Evolutionary conservation across 768 basidiomycete species (phyloP).

Genomic region (Clitopilus passeckerianus): DNA sequence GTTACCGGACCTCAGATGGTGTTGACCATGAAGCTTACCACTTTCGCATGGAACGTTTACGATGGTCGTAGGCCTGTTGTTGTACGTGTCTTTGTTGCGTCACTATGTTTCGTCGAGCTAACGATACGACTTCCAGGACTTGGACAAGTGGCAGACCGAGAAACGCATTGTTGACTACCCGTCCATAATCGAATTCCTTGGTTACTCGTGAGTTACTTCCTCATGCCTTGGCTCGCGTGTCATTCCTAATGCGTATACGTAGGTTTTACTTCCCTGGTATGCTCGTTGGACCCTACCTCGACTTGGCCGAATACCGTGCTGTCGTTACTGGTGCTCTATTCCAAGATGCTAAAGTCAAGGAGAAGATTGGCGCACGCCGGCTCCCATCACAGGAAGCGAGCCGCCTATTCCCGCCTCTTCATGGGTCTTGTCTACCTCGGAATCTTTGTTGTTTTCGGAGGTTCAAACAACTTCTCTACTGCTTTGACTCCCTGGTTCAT

Average conservation of each 20-base stretch:
- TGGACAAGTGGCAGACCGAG: slow-evolving; percentile 81
- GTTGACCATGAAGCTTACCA: slow-evolving; percentile 92
- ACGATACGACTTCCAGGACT: slow-evolving; percentile 42
- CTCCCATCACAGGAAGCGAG: slow-evolving; percentile 76
- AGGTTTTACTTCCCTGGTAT: slow-evolving; percentile 98
- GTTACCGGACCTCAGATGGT: slow-evolving; percentile 96
- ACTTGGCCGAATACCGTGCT: slow-evolving; percentile 76
- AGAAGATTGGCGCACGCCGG: slow-evolving; percentile 36
- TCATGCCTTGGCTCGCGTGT: neutral
- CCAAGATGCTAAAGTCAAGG: slow-evolving; percentile 45
- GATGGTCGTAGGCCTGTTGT: slow-evolving; percentile 74
- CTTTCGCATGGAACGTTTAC: slow-evolving; percentile 96
- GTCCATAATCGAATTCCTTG: slow-evolving; percentile 80
- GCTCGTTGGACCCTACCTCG: slow-evolving; percentile 87
- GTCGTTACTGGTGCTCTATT: slow-evolving; percentile 76
- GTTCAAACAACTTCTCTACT: slow-evolving; percentile 53
- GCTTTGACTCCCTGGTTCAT: slow-evolving; percentile 58
- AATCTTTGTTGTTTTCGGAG: slow-evolving; percentile 61
- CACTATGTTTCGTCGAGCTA: neutral
- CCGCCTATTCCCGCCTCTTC: slow-evolving; percentile 80
- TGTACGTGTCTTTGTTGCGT: slow-evolving; percentile 34
- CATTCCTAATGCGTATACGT: neutral
- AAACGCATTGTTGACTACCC: slow-evolving; percentile 71
- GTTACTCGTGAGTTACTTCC: slow-evolving; percentile 67
- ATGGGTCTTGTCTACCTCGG: slow-evolving; percentile 75